phyloP scores from a whole-genome alignment of 2,329 filamentous ascomycete genomes.

The Colletotrichum sp. region DNA sequence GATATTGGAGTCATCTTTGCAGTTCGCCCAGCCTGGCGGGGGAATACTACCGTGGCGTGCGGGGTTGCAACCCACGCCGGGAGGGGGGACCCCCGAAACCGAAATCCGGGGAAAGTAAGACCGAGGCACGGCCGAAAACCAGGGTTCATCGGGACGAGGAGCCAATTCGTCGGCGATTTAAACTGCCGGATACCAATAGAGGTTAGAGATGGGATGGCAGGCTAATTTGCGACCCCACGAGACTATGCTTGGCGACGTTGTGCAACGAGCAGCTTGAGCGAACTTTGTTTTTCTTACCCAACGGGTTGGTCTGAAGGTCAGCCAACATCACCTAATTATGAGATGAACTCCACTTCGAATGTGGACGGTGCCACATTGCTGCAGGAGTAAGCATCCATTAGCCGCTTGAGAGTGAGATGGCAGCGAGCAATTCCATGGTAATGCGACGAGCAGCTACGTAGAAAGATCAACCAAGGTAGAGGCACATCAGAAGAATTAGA shows the following conservation, averaged over 20 bases:
- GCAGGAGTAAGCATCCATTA: not conserved
- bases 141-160: not conserved
- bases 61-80: not conserved
- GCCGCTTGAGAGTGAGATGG: not conserved
- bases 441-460: not conserved
- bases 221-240: not conserved
- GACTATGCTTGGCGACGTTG: not conserved
- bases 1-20: not conserved
- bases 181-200: not conserved
- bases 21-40: not conserved
- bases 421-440: not conserved
- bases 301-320: not conserved
- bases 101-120: constrained; percentile 10
- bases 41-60: not conserved
- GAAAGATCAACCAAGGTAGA: not conserved
- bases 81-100: not conserved
- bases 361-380: not conserved
- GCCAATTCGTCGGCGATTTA: not conserved
- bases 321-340: not conserved
- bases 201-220: not conserved
- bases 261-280: not conserved
- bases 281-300: not conserved
- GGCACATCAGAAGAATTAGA: not conserved
- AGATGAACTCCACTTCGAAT: not conserved
- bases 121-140: constrained; percentile 5